A percentile compares a stretch with the other conserved stretches of the same genome.
phyloP scores from a whole-genome alignment of 164 flowering plant species.

The Brasenia schreberi region DNA sequence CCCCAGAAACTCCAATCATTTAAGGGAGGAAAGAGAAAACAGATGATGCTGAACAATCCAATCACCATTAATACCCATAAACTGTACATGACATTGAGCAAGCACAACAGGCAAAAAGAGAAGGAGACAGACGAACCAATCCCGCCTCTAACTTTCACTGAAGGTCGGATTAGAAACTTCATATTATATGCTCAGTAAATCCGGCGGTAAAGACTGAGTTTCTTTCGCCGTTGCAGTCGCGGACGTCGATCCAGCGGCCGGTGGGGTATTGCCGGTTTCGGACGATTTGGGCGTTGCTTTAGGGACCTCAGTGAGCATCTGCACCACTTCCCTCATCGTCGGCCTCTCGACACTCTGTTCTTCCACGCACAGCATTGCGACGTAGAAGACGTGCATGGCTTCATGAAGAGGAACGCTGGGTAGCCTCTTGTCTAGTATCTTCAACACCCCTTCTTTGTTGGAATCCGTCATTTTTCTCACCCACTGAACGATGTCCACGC shows the following conservation, averaged over 20 bases:
- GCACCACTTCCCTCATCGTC: constrained; percentile 96
- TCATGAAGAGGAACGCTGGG: constrained; percentile 73
- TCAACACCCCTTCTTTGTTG: constrained; percentile 67
- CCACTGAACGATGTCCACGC: constrained; percentile 98
- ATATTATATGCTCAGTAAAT: constrained; percentile 78
- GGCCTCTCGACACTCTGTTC: constrained; percentile 95
- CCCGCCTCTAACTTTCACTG: no score
- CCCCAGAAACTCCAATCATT: no score
- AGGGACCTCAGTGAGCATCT: constrained; percentile 77
- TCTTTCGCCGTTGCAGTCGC: constrained; percentile 5
- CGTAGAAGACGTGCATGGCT: constrained; percentile 90
- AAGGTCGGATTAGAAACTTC: neutral
- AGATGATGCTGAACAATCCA: no score
- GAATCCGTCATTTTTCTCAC: constrained; percentile 82
- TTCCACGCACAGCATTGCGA: constrained; percentile 94
- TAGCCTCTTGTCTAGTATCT: constrained; percentile 75
- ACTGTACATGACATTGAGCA: neutral
- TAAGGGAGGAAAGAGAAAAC: no score
- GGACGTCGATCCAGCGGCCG: neutral
- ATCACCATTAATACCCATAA: no score
- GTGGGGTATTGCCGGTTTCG: neutral
- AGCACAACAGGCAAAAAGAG: neutral
- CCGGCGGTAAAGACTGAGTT: constrained; percentile 50
- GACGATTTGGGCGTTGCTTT: constrained; percentile 17
- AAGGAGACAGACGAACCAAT: neutral